Evolutionary conservation across 2,329 filamentous ascomycete species (phyloP), one percentile per base, ranked within the genome.

Genomic region (Ilyonectria sp.): DNA sequence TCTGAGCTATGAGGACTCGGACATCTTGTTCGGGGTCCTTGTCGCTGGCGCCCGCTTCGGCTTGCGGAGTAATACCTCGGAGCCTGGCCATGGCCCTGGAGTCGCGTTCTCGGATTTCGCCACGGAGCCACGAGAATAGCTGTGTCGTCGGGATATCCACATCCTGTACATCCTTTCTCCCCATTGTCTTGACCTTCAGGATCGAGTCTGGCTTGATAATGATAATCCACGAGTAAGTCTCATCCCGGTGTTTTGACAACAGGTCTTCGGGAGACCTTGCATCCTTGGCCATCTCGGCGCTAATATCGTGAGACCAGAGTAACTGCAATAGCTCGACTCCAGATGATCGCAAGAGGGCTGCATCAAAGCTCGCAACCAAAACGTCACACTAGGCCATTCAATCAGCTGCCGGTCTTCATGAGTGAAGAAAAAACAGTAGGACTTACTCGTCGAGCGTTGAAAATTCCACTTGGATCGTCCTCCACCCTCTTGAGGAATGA

Each of bases 321-420:
- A 88, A 89, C 64, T 92, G 90, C 9, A 98, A 84, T 47, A 98
- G 86, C 71, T 93, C 92, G 26, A 97, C 85, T 1, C 94, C 95
- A 0, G 88, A 87, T 0, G 92, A 92, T 44, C 93, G 90, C 13
- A 98, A 87, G 4, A 94, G 88, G 4, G 90, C 87, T 0, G 92
- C 84, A 76, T 97, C 94, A 74, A 97, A 97, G 74, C 94, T 95
- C 11, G 94, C 93, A 43, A 99, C 91, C 3, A 98, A 89, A 15
- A 96, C 93, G 79, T 98, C 95, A 76, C 95, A 97, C 86, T 94
- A 74, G 23, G 55, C 47, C 15, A 11, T 17, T 6, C 19, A 15
- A 29, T 67, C 17, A 71, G 69, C 35, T 17, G n/a, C 11, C 21
- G 35, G 9, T 15, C 2, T 60, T 3, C 5, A 3, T 31, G 19